Conservation (phyloP, 78 protist species). For the slime mould (Dictyostelium discoideum) region dicty_2.7 NC_007089.4:2259001-2259500, state of each 20-base stretch:
- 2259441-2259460: background rate
- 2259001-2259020: constrained; percentile 9
- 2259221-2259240: background rate
- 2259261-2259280: background rate
- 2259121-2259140: background rate
- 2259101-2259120: background rate
- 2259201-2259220: background rate
- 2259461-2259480: background rate
- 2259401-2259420: background rate
- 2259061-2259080: background rate
- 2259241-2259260: background rate
- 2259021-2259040: background rate
- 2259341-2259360: background rate
- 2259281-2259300: background rate
- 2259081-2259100: background rate
- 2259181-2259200: background rate
- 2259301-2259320: background rate
- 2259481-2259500: background rate
- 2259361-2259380: background rate
- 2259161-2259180: background rate
- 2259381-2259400: background rate
- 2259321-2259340: background rate
- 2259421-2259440: background rate
- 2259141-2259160: background rate
- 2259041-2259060: background rate